Conservation (phyloP, 2,329 filamentous ascomycete species). For the Sordariomycetes sp. region DNA sequence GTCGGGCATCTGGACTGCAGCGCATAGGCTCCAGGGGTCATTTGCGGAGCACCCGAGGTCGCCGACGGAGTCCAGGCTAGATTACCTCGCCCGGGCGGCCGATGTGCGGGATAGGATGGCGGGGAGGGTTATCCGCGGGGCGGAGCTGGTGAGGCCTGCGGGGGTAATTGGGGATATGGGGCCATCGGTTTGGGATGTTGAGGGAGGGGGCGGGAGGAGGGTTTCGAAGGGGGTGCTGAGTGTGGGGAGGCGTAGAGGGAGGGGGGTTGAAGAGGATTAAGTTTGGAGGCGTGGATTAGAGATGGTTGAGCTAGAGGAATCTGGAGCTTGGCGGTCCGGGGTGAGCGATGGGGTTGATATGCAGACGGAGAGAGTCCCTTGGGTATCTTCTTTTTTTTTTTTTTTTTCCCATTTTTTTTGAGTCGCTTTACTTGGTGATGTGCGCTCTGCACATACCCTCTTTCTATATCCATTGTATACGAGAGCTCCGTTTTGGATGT, state of each 20-base stretch:
- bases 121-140: not conserved
- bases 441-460: no score
- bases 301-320: no score
- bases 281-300: not conserved
- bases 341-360: no score
- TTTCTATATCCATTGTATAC: no score
- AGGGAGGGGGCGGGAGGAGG: not conserved
- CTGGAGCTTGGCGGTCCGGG: no score
- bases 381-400: no score
- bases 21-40: conserved; percentile 1
- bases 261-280: not conserved
- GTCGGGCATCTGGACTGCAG: not conserved
- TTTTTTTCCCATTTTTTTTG: no score
- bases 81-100: not conserved
- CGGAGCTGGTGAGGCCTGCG: not conserved
- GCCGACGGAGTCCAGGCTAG: conserved; percentile 1
- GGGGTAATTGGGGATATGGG: not conserved
- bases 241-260: no score
- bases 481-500: no score
- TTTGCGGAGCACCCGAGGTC: not conserved
- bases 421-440: no score
- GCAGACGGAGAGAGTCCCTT: no score
- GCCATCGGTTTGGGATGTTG: not conserved
- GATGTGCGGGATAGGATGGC: not conserved
- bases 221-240: not conserved